Evolutionary conservation across 345 rosid species (phyloP).

Genomic region (Salix koriyanagi): DNA sequence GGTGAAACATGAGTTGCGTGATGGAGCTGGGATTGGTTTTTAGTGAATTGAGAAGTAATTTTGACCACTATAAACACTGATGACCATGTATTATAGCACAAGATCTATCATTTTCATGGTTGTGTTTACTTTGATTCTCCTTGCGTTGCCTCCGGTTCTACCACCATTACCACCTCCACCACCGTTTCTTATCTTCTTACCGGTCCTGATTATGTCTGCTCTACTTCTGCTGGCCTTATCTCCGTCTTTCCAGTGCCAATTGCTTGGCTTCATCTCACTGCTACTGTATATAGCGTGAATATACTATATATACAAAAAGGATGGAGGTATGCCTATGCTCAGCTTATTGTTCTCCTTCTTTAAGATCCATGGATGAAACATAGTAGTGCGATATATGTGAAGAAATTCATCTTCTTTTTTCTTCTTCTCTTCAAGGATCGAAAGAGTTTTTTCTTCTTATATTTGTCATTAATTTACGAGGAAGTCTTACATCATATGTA

Average conservation of each 20-base stretch:
- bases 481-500: not conserved
- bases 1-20: not conserved
- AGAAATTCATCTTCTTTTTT: too few species aligned
- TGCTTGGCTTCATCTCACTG: not conserved
- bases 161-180: conserved; percentile 15
- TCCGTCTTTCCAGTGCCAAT: not conserved
- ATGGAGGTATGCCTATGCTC: not conserved
- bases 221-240: not conserved
- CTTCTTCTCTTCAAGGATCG: not conserved
- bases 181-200: not conserved
- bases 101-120: conserved; percentile 2
- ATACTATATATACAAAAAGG: not conserved
- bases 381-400: too few species aligned
- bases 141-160: conserved; percentile 6
- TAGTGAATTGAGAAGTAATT: not conserved
- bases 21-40: not conserved
- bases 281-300: not conserved
- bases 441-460: not conserved
- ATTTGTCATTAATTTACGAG: not conserved
- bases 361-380: not conserved
- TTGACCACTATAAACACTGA: not conserved
- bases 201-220: not conserved
- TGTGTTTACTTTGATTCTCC: not conserved
- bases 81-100: not conserved
- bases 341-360: not conserved